Evolutionary conservation across 2,329 filamentous ascomycete species (phyloP), one percentile per base, ranked within the genome.

Genomic region (Fusarium praegraminearum): DNA sequence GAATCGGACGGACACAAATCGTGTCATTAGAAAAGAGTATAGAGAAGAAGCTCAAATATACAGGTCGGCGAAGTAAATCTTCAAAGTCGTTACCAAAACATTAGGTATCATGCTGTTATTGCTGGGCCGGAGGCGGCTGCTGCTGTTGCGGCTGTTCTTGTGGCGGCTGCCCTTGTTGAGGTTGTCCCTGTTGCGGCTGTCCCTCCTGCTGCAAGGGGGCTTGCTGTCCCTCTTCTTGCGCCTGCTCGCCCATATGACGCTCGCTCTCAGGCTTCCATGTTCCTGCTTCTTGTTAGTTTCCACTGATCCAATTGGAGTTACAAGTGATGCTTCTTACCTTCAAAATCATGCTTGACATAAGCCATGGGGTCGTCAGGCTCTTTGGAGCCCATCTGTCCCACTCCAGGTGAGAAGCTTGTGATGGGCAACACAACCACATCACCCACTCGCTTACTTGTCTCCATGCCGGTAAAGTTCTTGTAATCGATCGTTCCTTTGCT

Each of bases 341-440:
- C 93, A 79, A 99, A 99, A 57, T 94, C 90, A 82, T 99, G 96
- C 82, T 96, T 94, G 65, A 99, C 96, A 84, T 97, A 98, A 3
- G 96, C 96, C 93, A 97, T 95, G 2, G 94, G 93, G 78, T 98
- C 91, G 72, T 98, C 93, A 43, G 90, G 86, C 67, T 97, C 94
- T 75, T 91, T 90, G 46, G 96, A 92, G 15, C 92, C 93, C 94
- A 98, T 98, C 78, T 97, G 94, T 73, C 90, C 88, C 45, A 98
- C 93, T 28, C 96, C 96, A 1, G 96, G 96, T 75, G 94, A 97
- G 84, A 99, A 99, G 80, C 94, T 95, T 9, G 96, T 99, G 75
- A 99, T 98, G 28, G 96, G 96, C 63, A 99, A 82, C 16, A 99
- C 90, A 54, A 98, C 89, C 4, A 98, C 93, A 79, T 99, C 96